Conservation (phyloP, 2,329 filamentous ascomycete genomes). For the Colletotrichum filicis region DNA sequence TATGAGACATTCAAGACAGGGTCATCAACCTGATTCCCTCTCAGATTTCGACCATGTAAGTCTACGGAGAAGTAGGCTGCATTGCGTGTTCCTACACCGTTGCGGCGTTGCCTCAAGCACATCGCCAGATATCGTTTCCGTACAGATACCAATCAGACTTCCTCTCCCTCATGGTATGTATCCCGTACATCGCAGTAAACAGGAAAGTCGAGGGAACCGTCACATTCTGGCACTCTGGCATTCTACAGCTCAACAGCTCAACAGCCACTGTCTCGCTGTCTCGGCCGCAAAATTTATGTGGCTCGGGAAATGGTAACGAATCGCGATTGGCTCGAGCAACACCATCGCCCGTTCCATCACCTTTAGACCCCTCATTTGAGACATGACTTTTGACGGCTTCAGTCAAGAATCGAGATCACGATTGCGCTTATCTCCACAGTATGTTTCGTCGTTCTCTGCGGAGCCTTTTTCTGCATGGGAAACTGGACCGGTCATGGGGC, state of each 20-base stretch:
- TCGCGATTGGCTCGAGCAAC: not conserved
- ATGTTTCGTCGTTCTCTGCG: not conserved
- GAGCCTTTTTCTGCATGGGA: not conserved
- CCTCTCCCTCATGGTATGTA: not conserved
- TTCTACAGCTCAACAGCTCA: constrained; percentile 3
- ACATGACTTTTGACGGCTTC: not conserved
- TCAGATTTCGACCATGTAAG: not conserved
- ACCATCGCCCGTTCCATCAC: not conserved
- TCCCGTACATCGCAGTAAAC: not conserved
- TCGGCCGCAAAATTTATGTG: not conserved
- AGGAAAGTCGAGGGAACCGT: not conserved
- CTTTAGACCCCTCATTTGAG: not conserved
- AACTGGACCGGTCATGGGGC: not conserved
- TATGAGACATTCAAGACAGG: not conserved
- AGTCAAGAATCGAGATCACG: not conserved
- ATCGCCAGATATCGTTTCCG: not conserved
- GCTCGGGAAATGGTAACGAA: not conserved
- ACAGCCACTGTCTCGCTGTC: not conserved
- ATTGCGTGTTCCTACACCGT: not conserved
- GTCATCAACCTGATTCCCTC: not conserved
- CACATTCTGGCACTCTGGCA: not conserved
- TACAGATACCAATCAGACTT: not conserved
- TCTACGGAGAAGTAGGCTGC: not conserved
- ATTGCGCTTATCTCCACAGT: not conserved
- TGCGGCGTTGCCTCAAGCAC: not conserved